Evolutionary conservation across 768 basidiomycete genomes (phyloP).

Genomic region (Hortiboletus campestris): DNA sequence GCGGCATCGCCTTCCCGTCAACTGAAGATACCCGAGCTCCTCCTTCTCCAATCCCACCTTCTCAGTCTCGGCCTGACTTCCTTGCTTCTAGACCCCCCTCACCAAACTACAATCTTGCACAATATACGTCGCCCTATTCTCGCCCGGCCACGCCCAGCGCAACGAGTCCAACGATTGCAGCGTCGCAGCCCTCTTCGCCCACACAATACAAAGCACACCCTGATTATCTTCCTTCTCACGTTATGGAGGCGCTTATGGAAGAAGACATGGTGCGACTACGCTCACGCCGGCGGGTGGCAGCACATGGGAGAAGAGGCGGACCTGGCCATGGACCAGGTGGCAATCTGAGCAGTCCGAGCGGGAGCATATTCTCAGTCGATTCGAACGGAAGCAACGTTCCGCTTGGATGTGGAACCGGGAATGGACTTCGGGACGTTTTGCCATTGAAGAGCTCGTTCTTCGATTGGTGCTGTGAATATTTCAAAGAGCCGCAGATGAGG

Average conservation of each 20-base stretch:
- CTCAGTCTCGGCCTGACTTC: slow-evolving; percentile 21
- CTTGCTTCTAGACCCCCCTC: slow-evolving; percentile 69
- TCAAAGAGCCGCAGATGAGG: slow-evolving; percentile 98
- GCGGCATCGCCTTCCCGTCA: slow-evolving; percentile 68
- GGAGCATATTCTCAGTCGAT: slow-evolving; percentile 76
- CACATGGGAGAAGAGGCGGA: slow-evolving; percentile 43
- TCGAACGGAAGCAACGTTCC: slow-evolving; percentile 66
- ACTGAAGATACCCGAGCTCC: slow-evolving; percentile 51
- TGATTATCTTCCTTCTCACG: slow-evolving; percentile 70
- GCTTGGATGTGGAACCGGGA: slow-evolving; percentile 75
- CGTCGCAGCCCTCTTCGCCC: slow-evolving; percentile 32
- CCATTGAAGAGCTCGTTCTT: slow-evolving; percentile 91
- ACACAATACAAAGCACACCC: slow-evolving; percentile 36
- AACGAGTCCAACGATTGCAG: slow-evolving; percentile 21
- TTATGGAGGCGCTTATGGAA: slow-evolving; percentile 87
- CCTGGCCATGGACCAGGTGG: slow-evolving; percentile 38
- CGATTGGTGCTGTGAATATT: slow-evolving; percentile 97
- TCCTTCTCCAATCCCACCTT: slow-evolving; percentile 31
- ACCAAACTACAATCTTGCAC: slow-evolving; percentile 73
- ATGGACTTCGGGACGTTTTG: slow-evolving; percentile 78
- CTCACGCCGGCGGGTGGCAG: slow-evolving; percentile 52
- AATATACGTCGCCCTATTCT: slow-evolving; percentile 76
- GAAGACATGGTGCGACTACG: slow-evolving; percentile 92
- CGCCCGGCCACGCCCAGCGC: slow-evolving; percentile 45
- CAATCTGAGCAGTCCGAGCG: slow-evolving; percentile 63